Conservation (phyloP, 2,329 filamentous ascomycete genomes). For the Furcasterigmium sp. region DNA sequence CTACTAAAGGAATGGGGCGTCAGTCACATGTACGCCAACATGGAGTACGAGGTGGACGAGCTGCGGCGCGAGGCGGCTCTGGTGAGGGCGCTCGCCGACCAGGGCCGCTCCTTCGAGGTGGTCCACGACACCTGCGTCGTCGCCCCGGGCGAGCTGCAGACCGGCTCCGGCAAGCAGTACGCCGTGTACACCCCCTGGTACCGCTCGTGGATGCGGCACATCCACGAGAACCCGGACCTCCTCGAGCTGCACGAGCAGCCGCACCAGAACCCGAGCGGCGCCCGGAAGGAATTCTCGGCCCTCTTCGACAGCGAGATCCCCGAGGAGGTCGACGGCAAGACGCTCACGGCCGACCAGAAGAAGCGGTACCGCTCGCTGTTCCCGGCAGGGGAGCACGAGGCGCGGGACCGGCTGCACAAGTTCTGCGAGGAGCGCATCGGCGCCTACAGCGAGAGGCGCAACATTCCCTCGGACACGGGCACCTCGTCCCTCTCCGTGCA, state of each 20-base stretch:
- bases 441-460: conserved; percentile 59
- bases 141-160: conserved; percentile 62
- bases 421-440: conserved; percentile 63
- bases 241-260: conserved; percentile 55
- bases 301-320: conserved; percentile 61
- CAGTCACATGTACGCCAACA: conserved; percentile 73
- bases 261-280: conserved; percentile 22
- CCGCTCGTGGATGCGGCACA: conserved; percentile 65
- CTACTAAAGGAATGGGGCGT: conserved; percentile 68
- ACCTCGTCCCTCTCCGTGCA: conserved; percentile 72
- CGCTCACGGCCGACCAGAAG: conserved; percentile 52
- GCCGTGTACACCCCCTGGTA: conserved; percentile 84
- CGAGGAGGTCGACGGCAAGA: conserved; percentile 56
- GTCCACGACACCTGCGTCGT: conserved; percentile 82
- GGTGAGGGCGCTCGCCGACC: conserved; percentile 53
- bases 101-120: conserved; percentile 63
- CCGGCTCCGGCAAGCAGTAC: conserved; percentile 70
- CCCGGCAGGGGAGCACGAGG: conserved; percentile 73
- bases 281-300: conserved; percentile 38
- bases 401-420: conserved; percentile 53
- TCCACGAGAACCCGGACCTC: conserved; percentile 65
- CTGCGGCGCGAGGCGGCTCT: conserved; percentile 69
- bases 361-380: conserved; percentile 55
- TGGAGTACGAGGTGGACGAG: conserved; percentile 92
- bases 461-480: conserved; percentile 54